These are phyloP conservation scores for Helicostylum pulchrum DNA, from an alignment of 192 early-diverging fungal species.

Conservation along the genomic window DNA sequence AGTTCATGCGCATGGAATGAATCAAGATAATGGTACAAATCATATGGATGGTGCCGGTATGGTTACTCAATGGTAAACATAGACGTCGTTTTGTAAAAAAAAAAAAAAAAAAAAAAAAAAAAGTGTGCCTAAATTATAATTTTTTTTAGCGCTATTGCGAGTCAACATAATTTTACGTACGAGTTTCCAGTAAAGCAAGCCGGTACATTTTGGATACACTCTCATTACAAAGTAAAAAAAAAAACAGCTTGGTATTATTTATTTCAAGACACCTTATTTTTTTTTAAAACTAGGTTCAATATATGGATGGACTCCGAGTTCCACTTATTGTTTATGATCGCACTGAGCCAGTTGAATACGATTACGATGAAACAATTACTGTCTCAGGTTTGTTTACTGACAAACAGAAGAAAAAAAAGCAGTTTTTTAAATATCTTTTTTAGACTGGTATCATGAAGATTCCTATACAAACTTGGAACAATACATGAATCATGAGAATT, in stretches of 20 bases:
- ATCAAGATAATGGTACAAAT: slow-evolving; percentile 62
- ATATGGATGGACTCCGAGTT: slow-evolving; percentile 76
- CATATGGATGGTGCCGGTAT: slow-evolving; percentile 70
- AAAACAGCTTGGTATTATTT: not conserved
- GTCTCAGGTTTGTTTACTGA: slow-evolving; percentile 52
- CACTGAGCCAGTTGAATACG: slow-evolving; percentile 59
- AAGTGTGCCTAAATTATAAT: not conserved
- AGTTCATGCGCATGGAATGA: slow-evolving; percentile 78
- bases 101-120: too few species aligned
- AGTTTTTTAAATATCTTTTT: not conserved
- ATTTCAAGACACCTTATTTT: too few species aligned
- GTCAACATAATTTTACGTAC: slow-evolving; percentile 66
- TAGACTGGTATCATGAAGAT: slow-evolving; percentile 73
- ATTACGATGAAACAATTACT: slow-evolving; percentile 63
- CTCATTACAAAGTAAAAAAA: slow-evolving; percentile 51
- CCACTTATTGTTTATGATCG: slow-evolving; percentile 69
- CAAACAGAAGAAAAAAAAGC: not conserved
- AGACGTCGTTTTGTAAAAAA: too few species aligned
- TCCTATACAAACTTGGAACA: slow-evolving; percentile 46
- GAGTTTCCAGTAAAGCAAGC: slow-evolving; percentile 60
- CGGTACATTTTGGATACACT: slow-evolving; percentile 87
- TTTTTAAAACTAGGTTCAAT: slow-evolving; percentile 46
- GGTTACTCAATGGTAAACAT: slow-evolving; percentile 62
- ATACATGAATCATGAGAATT: slow-evolving; percentile 66
- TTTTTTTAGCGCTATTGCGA: slow-evolving; percentile 54